phyloP scores from a whole-genome alignment of 2,329 filamentous ascomycete genomes.

The Septoria linicola region DNA sequence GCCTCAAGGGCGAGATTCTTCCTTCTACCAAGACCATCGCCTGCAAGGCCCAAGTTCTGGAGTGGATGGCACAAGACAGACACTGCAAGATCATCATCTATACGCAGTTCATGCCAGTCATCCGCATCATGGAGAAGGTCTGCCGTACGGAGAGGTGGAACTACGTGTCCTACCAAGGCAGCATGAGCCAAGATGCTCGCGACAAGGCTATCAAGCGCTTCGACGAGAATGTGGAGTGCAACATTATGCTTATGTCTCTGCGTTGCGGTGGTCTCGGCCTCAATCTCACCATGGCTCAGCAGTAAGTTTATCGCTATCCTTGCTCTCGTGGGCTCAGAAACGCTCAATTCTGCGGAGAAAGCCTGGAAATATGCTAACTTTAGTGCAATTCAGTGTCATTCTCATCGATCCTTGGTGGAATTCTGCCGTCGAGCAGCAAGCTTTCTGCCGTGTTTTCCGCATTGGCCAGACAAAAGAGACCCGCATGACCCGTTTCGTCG shows the following conservation, averaged over 20 bases:
- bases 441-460: slow-evolving; percentile 61
- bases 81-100: slow-evolving; percentile 58
- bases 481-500: slow-evolving; percentile 57
- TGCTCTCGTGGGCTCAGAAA: too few relatives aligned
- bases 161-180: slow-evolving; percentile 52
- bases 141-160: slow-evolving; percentile 53
- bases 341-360: too few relatives aligned
- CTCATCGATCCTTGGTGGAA: slow-evolving; percentile 61
- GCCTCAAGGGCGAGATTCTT: slow-evolving; percentile 39
- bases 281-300: slow-evolving; percentile 58
- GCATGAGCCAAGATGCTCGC: slow-evolving; percentile 47
- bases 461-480: slow-evolving; percentile 64
- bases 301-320: neutral
- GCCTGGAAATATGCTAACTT: neutral
- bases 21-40: slow-evolving; percentile 49
- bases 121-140: slow-evolving; percentile 52
- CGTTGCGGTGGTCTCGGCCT: slow-evolving; percentile 59
- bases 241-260: slow-evolving; percentile 57
- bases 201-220: slow-evolving; percentile 51
- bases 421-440: slow-evolving; percentile 37
- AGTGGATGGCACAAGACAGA: slow-evolving; percentile 47
- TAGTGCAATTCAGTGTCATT: slow-evolving; percentile 42
- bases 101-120: slow-evolving; percentile 57
- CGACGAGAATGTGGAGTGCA: slow-evolving; percentile 37
- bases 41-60: slow-evolving; percentile 47